Base-by-base conservation (phyloP, 192 early-diverging fungal genomes). In the Backusella luteola region DNA sequence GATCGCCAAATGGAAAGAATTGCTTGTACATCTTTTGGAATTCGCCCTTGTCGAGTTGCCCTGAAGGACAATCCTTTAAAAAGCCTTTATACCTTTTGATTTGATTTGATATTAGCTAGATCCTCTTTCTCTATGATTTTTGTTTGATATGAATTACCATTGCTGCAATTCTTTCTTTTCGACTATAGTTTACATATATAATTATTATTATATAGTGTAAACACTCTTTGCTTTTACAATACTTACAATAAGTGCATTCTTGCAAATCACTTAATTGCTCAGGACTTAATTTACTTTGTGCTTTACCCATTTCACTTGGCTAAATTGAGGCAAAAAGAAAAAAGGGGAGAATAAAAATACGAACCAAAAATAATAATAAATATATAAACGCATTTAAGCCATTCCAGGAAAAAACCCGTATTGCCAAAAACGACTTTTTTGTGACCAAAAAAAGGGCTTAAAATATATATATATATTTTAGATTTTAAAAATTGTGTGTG, bases 1-100 rank as follows among this genome's bases (percentile, higher is more conserved):
- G 90, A 80, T 98, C 95, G 32, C 97, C 97, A 81, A 98, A 97
- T 15, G 97, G 96, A 77, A 98, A 98, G 80, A 94, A 97, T 75
- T 95, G 93, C 81, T 96, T 96, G 86, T 96, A 98, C 69, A 97
- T 95, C 67, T 94, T 91, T 81, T 92, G 92, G 77, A 98, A 97
- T 75, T 95, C 93, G 4, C 89, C 82, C 78, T 91, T 89, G 87
- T 94, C 89, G 26, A 98, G 88, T 79, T 90, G 84, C 32, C 96
- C 96, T 5, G 87, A 84, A 6, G 96, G 96, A 76, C 95, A 97
- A 78, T 97, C 96, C 84, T 95, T 95, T 70, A 96, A 84, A 76
- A 98, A 98, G 17, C 95, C 95, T 80, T 95, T 96, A 85, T 97
- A 94, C 92, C 92, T 93, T 74, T n/a, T 59, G 44, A 42, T 67